Percentiles rank a stretch among this genome's conserved stretches.
These are phyloP conservation scores for Dendrothele bispora DNA, from an alignment of 768 basidiomycete genomes.

Conservation along the genomic window DNA sequence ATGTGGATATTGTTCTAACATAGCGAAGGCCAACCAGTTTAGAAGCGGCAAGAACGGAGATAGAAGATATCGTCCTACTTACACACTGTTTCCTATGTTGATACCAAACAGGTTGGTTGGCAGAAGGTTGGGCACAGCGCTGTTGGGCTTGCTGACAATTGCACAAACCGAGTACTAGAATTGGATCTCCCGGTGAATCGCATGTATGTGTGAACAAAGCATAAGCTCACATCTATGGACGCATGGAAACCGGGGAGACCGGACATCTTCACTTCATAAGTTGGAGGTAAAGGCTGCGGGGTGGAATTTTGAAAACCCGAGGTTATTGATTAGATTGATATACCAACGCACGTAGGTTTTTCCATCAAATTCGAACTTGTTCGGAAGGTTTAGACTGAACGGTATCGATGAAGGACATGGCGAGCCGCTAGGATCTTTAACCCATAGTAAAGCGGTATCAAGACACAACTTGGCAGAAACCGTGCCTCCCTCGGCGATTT, in stretches of 20 bases:
- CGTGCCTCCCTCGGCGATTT: slow-evolving; percentile 68
- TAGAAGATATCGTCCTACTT: neutral
- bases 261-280: slow-evolving; percentile 62
- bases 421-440: slow-evolving; percentile 38
- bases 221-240: slow-evolving; percentile 42
- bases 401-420: slow-evolving; percentile 52
- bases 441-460: slow-evolving; percentile 57
- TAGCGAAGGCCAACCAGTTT: too few relatives aligned
- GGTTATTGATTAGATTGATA: neutral
- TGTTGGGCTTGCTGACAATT: slow-evolving; percentile 48
- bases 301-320: slow-evolving; percentile 2
- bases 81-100: slow-evolving; percentile 53
- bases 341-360: slow-evolving; percentile 54
- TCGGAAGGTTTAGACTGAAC: slow-evolving; percentile 60
- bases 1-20: slow-evolving; percentile 60
- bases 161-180: slow-evolving; percentile 59
- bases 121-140: slow-evolving; percentile 34
- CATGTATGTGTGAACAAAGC: neutral
- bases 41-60: slow-evolving; percentile 2
- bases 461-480: slow-evolving; percentile 51
- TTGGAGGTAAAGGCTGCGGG: slow-evolving; percentile 66
- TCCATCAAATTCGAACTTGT: slow-evolving; percentile 54
- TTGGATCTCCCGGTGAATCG: neutral
- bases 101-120: slow-evolving; percentile 56
- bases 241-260: slow-evolving; percentile 76